Percentiles rank a stretch among this genome's conserved stretches.
Conservation (phyloP, 2,329 filamentous ascomycete genomes). For the Curvularia hawaiiensis region DNA sequence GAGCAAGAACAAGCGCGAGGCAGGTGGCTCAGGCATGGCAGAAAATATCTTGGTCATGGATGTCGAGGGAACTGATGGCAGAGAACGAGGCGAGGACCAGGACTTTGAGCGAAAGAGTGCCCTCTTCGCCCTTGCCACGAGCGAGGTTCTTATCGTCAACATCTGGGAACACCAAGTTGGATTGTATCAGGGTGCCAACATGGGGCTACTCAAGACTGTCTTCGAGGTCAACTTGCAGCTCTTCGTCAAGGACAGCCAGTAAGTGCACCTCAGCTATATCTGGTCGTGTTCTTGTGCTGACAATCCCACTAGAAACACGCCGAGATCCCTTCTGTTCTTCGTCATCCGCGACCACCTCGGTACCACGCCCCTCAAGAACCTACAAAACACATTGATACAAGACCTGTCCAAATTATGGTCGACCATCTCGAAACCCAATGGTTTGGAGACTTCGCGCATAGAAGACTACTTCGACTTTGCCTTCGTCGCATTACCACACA, state of each 20-base stretch:
- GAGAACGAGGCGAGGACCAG: conserved; percentile 95
- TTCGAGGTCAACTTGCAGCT: conserved; percentile 98
- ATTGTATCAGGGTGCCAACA: conserved; percentile 97
- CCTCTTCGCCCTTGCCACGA: conserved; percentile 94
- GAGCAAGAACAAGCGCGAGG: conserved; percentile 85
- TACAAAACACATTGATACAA: conserved; percentile 87
- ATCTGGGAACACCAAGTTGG: conserved; percentile 99
- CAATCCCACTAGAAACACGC: conserved; percentile 67
- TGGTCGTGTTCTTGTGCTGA: conserved; percentile 22
- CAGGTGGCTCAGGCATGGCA: conserved; percentile 70
- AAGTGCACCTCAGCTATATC: conserved; percentile 46
- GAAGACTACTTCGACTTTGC: conserved; percentile 99
- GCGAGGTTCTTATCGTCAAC: conserved; percentile 97
- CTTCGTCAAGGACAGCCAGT: conserved; percentile 95
- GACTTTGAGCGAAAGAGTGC: conserved; percentile 99
- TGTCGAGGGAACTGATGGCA: conserved; percentile 95
- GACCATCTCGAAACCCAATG: conserved; percentile 86
- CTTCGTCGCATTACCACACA: conserved; percentile 94
- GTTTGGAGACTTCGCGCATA: conserved; percentile 85
- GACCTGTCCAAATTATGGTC: conserved; percentile 93
- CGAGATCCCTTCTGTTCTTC: conserved; percentile 94
- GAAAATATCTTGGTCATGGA: conserved; percentile 99
- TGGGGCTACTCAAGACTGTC: conserved; percentile 97
- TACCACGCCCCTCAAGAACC: conserved; percentile 85
- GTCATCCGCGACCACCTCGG: conserved; percentile 97